These are phyloP conservation scores for Phycomyces blakesleeanus DNA, from an alignment of 192 early-diverging fungal genomes.

Conservation along the genomic window DNA sequence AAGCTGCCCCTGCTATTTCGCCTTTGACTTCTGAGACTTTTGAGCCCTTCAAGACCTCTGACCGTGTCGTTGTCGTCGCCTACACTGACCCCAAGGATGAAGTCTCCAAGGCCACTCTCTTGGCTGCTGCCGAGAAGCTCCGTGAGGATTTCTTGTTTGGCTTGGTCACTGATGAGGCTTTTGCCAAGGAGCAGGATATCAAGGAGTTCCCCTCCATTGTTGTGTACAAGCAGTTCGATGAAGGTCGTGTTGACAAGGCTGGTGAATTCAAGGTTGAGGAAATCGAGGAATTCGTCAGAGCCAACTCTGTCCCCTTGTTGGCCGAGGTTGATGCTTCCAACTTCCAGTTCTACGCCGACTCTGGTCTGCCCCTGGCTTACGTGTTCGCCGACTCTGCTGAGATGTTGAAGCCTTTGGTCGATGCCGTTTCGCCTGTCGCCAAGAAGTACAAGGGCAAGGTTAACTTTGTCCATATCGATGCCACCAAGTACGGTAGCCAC, in stretches of 20 bases:
- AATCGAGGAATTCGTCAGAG: constrained; percentile 70
- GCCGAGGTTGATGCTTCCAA: constrained; percentile 89
- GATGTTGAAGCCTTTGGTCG: constrained; percentile 50
- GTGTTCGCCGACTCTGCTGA: constrained; percentile 67
- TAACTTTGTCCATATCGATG: constrained; percentile 91
- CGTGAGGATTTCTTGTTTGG: constrained; percentile 90
- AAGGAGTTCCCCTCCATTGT: constrained; percentile 61
- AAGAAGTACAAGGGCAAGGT: constrained; percentile 85
- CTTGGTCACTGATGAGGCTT: constrained; percentile 60
- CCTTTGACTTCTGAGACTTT: constrained; percentile 63
- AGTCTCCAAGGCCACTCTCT: constrained; percentile 61
- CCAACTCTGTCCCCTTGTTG: constrained; percentile 79
- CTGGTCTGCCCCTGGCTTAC: constrained; percentile 88
- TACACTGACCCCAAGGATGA: constrained; percentile 64
- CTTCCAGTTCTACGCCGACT: constrained; percentile 82
- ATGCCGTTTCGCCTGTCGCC: constrained; percentile 69
- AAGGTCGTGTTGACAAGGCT: constrained; percentile 61
- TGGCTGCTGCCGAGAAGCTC: constrained; percentile 67
- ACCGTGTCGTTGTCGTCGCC: constrained; percentile 88
- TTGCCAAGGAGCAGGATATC: constrained; percentile 51
- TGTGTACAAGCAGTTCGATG: constrained; percentile 90
- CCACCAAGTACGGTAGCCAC: constrained; percentile 78
- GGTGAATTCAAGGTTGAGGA: constrained; percentile 56
- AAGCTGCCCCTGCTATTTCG: constrained; percentile 79
- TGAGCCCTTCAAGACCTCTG: constrained; percentile 72